phyloP scores from a whole-genome alignment of 2,329 filamentous ascomycete species.

The Nothophoma quercina region DNA sequence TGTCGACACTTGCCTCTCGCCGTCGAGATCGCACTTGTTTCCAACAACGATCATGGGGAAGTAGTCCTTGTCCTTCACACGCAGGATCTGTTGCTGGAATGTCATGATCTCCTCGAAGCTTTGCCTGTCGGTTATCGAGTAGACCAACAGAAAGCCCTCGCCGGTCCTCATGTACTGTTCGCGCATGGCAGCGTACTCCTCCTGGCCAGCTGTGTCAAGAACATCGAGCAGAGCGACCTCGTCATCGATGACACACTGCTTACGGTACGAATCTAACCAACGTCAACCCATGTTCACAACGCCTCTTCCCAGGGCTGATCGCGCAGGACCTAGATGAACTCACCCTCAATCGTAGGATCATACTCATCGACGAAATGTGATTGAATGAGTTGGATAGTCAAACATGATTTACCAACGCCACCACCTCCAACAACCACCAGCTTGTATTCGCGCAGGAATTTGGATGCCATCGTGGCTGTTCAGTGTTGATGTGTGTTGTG shows the following conservation, averaged over 20 bases:
- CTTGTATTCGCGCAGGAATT: constrained; percentile 64
- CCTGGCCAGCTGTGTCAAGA: constrained; percentile 96
- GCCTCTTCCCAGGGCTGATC: not conserved
- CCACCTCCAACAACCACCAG: constrained; percentile 93
- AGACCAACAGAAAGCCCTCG: constrained; percentile 96
- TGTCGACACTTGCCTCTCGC: constrained; percentile 87
- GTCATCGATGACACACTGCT: constrained; percentile 99
- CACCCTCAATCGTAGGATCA: constrained; percentile 98
- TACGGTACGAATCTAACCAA: constrained; percentile 90
- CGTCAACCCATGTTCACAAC: not conserved
- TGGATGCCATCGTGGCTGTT: constrained; percentile 35
- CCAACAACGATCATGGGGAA: constrained; percentile 99
- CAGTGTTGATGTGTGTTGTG: constrained; percentile 8
- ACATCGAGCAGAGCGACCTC: constrained; percentile 98
- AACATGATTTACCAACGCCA: constrained; percentile 98
- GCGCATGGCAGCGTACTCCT: constrained; percentile 99
- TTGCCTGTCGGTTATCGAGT: constrained; percentile 96
- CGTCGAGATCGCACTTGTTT: constrained; percentile 98
- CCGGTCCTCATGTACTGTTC: constrained; percentile 99
- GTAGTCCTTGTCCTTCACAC: constrained; percentile 99
- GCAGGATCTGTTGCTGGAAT: constrained; percentile 97
- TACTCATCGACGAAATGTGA: constrained; percentile 99
- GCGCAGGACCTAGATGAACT: constrained; percentile 32
- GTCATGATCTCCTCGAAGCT: constrained; percentile 98
- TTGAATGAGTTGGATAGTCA: constrained; percentile 84